Evolutionary conservation across 2,329 filamentous ascomycete species (phyloP).

Genomic region (Epichloe uncinata): DNA sequence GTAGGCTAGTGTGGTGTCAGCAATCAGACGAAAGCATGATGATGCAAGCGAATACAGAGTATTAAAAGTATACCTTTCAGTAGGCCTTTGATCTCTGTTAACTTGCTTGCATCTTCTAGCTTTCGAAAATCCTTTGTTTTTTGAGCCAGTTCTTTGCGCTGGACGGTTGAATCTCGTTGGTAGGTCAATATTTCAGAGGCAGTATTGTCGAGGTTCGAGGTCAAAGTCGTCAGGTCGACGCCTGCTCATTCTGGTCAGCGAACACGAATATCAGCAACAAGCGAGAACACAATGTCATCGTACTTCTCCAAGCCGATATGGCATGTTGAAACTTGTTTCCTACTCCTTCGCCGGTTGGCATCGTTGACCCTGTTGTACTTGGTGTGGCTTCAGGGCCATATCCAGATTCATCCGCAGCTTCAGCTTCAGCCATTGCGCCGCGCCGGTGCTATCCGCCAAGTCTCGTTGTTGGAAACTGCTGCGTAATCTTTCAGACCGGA

Average conservation of each 20-base stretch:
- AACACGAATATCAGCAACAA: background rate
- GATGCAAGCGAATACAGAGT: background rate
- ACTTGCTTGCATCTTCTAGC: constrained; percentile 74
- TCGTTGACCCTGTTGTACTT: constrained; percentile 13
- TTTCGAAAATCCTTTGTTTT: constrained; percentile 98
- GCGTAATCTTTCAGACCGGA: background rate
- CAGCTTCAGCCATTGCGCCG: constrained; percentile 20
- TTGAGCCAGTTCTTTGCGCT: constrained; percentile 93
- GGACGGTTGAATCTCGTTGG: constrained; percentile 88
- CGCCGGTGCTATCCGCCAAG: background rate
- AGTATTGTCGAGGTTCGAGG: constrained; percentile 77
- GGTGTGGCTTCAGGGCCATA: constrained; percentile 14
- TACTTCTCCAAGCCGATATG: constrained; percentile 93
- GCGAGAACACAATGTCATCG: constrained; percentile 6
- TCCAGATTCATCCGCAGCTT: constrained; percentile 18
- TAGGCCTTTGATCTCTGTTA: constrained; percentile 77
- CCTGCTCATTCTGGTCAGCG: constrained; percentile 33
- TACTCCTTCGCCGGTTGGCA: constrained; percentile 32
- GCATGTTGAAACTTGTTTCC: constrained; percentile 93
- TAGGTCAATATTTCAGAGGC: constrained; percentile 92
- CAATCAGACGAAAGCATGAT: background rate
- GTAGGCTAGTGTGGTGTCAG: constrained; percentile 52
- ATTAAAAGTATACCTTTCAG: constrained; percentile 53
- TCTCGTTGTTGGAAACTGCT: background rate
- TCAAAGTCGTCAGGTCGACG: constrained; percentile 73